Percentiles rank a stretch among this genome's conserved stretches.
These are phyloP conservation scores for Nymphaea colorata DNA, from an alignment of 164 flowering plant species.

Conservation along the genomic window DNA sequence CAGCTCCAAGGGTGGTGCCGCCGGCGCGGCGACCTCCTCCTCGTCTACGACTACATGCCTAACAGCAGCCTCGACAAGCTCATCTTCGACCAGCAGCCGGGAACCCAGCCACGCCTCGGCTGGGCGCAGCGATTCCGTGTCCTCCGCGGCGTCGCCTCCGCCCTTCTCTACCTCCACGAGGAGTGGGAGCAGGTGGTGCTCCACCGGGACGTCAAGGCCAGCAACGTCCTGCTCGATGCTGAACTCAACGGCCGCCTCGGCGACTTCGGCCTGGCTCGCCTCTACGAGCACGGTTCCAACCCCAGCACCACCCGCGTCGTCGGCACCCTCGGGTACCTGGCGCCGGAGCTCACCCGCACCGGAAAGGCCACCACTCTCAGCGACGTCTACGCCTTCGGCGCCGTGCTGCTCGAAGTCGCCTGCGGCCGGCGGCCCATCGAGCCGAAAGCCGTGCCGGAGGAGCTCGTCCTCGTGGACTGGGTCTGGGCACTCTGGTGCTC, in stretches of 20 bases:
- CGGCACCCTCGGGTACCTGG: conserved; percentile 59
- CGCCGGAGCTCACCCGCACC: conserved; percentile 50
- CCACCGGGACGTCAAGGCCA: conserved; percentile 59
- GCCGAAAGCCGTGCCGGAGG: conserved; percentile 32
- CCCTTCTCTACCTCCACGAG: conserved; percentile 50
- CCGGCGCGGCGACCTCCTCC: conserved; percentile 16
- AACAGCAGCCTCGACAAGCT: conserved; percentile 53
- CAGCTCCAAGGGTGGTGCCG: conserved; percentile 19
- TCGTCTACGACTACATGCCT: conserved; percentile 57
- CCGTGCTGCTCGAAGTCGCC: conserved; percentile 39
- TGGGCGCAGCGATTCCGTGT: conserved; percentile 49
- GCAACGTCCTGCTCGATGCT: conserved; percentile 44
- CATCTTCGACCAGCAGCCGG: conserved; percentile 31
- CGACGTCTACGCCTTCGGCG: conserved; percentile 57
- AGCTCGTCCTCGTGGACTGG: conserved; percentile 49
- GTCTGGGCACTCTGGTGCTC: conserved; percentile 30
- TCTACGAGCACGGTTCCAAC: conserved; percentile 51
- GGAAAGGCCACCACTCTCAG: conserved; percentile 40
- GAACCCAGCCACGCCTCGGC: conserved; percentile 10
- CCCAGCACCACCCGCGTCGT: conserved; percentile 46
- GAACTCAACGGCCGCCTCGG: conserved; percentile 26
- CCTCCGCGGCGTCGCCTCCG: conserved; percentile 49
- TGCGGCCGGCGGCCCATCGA: conserved; percentile 62
- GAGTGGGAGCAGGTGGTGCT: conserved; percentile 56
- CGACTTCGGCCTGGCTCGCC: conserved; percentile 33